Evolutionary conservation across 1,284 basidiomycete genomes (phyloP), one percentile per base, ranked within the genome.

Genomic region (Microbotryum saponariae): DNA sequence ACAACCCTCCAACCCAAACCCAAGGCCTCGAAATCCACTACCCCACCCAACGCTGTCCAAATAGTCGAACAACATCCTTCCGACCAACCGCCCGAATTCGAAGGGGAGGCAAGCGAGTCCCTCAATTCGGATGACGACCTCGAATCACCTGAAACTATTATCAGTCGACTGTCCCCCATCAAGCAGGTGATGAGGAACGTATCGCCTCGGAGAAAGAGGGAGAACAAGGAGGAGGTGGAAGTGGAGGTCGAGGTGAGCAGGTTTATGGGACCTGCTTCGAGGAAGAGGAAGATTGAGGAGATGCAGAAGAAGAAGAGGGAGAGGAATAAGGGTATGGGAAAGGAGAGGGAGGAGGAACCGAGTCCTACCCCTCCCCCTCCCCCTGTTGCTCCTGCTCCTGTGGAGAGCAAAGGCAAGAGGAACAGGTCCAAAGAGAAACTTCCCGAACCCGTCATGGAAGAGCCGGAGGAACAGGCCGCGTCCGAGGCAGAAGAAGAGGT

Each of bases 201-300:
- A 6, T 47, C 85, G 84, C 66, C 83, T 89, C 61, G 93, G 94
- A 12, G 81, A 2, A 82, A 82, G 65, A 83, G 92, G 71, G 94
- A 94, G 6, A 78, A 80, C 72, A 91, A 89, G 78, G 97, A 97
- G 76, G 82, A 89, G 60, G 83, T 98, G 48, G 91, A 97, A 68
- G 80, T 83, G 58, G 91, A 93, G 73, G 80, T 97, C 12, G 87
- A 91, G 76, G 81, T 86, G 50, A 86, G 90, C 52, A 87, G 86
- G 73, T 79, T 84, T 65, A 18, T 14, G 14, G 37, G 2, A 42
- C 37, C 37, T 12, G 37, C 37, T 42, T 42, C 14, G 37, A 18
- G 16, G 37, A 42, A 42, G 37, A 42, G 37, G 6, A 42, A 42
- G 37, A 6, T 42, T 6, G 37, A 16, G 37, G 37, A 42, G 88